Conservation (phyloP, 495 filamentous ascomycete species). For the Chaetomidium leptoderma region DNA sequence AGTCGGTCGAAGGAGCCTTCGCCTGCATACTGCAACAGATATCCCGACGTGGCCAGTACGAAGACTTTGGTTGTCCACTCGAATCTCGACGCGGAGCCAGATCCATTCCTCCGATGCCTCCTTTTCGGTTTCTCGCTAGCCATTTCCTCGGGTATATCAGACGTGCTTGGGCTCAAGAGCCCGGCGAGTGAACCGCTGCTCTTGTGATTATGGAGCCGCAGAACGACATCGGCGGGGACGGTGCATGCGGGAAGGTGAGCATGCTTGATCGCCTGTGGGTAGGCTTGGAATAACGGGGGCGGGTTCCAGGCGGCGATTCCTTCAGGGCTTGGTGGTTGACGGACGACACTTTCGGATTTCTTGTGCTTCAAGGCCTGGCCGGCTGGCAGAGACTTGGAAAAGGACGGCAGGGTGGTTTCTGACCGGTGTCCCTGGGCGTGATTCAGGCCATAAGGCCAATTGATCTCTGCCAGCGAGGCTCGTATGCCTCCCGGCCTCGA, state of each 20-base stretch:
- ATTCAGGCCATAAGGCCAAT: conserved; percentile 40
- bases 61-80: conserved; percentile 84
- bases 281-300: conserved; percentile 86
- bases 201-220: conserved; percentile 56
- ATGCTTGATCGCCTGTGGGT: conserved; percentile 69
- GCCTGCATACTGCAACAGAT: conserved; percentile 81
- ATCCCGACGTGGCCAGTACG: conserved; percentile 75
- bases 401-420: conserved; percentile 33
- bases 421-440: conserved; percentile 32
- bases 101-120: conserved; percentile 50
- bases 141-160: conserved; percentile 26
- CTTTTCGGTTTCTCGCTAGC: conserved; percentile 35
- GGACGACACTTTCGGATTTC: conserved; percentile 33
- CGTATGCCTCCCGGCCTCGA: conserved; percentile 36
- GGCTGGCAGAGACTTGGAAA: conserved; percentile 13
- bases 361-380: conserved; percentile 34
- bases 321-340: conserved; percentile 21
- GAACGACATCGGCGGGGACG: conserved; percentile 53
- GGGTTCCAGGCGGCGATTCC: conserved; percentile 58
- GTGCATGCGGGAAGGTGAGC: conserved; percentile 50
- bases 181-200: conserved; percentile 42
- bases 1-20: conserved; percentile 74
- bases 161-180: conserved; percentile 26
- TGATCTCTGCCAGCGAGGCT: conserved; percentile 43
- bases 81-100: conserved; percentile 57